Evolutionary conservation across 352 stramenopile genomes (phyloP).

Genomic region (Phytophthora colocasiae): DNA sequence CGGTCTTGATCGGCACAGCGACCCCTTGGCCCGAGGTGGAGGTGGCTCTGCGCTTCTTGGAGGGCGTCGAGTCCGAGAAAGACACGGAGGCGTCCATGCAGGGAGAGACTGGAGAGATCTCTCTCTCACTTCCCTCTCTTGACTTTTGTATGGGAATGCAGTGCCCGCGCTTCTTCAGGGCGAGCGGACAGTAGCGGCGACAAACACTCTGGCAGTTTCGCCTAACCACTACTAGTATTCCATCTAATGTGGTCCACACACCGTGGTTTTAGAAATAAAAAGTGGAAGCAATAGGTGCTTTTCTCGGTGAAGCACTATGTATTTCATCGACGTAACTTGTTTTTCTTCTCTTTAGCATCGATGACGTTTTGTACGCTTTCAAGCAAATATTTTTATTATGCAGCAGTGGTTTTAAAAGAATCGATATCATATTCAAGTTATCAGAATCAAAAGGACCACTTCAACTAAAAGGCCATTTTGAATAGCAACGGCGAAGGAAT

Average conservation of each 20-base stretch:
- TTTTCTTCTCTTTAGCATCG: not conserved
- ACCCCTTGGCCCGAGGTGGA: slow-evolving; percentile 8
- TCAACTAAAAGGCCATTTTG: slow-evolving; percentile 82
- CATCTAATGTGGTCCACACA: too few species aligned
- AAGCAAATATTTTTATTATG: too few species aligned
- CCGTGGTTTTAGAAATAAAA: not conserved
- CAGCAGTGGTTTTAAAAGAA: too few species aligned
- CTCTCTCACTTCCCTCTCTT: slow-evolving; percentile 14
- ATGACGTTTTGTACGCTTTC: too few species aligned
- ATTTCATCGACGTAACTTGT: too few species aligned
- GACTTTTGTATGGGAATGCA: slow-evolving; percentile 22
- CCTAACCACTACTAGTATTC: not conserved
- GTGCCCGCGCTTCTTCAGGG: not conserved
- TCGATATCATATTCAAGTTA: too few species aligned
- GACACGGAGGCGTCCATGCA: slow-evolving; percentile 27
- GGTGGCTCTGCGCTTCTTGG: slow-evolving; percentile 57
- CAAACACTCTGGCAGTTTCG: slow-evolving; percentile 25
- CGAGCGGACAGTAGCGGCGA: slow-evolving; percentile 15
- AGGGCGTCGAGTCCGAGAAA: slow-evolving; percentile 48
- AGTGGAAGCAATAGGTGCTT: too few species aligned
- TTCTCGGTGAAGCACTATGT: too few species aligned
- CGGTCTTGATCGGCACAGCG: slow-evolving; percentile 14
- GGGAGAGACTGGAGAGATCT: slow-evolving; percentile 14
- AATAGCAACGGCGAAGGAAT: slow-evolving; percentile 76
- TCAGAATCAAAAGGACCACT: too few species aligned